Evolutionary conservation across 176 grass and related monocot genomes (phyloP), one percentile per base, ranked within the genome.

Genomic region (Bothriochloa decipiens): DNA sequence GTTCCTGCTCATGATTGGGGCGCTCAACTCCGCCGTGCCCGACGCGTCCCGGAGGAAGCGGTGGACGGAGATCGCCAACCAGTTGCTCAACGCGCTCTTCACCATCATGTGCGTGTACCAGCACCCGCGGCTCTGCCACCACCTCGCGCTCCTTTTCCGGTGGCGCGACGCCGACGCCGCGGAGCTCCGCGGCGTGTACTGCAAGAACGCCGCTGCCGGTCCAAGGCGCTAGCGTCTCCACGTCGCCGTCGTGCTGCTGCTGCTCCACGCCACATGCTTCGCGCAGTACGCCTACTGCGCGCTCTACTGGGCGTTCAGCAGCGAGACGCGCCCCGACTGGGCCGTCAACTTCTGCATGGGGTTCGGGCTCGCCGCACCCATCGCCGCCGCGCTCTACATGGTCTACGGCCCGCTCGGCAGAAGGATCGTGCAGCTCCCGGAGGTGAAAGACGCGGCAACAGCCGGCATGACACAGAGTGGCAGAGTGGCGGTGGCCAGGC

Each of bases 91-190:
- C 73, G 87, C 91, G 8, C 89, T 97, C 83, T 97, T 94, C 94
- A 97, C 91, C 42, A 12, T 97, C 80, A 90, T 97, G 83, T 97
- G 91, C 75, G 42, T 97, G 49, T 97, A 97, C 83, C 89, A 97
- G 47, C 91, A 97, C 42, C 94, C 94, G 8, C 65, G 33, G 20
- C 67, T 97, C 8, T 86, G 27, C 83, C 91, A 97, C 84, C 94
- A 97, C 83, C 69, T 88, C 60, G 52, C 75, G 15, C 89, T 90
- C 68, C 82, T 94, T 5, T 12, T 77, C 27, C 80, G 87, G 5
- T 93, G 89, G 91, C 68, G 80, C 22, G 91, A 90, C 81, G 67
- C 10, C 9, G 89, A 88, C 81, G 67, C 13, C 7, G 80, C 60
- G 0, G 87, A 86, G 49, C 55, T 97, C 53, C 80, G 89, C 8